Evolutionary conservation across 192 early-diverging fungal genomes (phyloP).

Genomic region (Pilobolus umbonatus): DNA sequence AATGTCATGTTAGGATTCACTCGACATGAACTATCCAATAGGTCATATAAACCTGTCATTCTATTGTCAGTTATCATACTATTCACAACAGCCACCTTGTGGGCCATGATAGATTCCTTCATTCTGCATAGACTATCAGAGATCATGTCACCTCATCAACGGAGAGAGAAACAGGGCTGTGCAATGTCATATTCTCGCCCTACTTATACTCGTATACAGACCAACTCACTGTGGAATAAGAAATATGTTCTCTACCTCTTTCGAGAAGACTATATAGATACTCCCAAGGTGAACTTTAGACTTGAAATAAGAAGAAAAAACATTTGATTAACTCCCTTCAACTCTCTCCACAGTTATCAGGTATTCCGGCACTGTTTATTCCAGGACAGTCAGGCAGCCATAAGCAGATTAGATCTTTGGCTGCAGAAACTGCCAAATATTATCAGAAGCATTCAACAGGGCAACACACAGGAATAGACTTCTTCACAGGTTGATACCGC

Average conservation of each 20-base stretch:
- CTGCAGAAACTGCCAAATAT: conserved; percentile 54
- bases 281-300: conserved; percentile 19
- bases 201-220: conserved; percentile 35
- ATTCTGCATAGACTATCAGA: not conserved
- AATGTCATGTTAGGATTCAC: not conserved
- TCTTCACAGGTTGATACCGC: conserved; percentile 44
- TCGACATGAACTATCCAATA: not conserved
- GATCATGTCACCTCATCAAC: conserved; percentile 6
- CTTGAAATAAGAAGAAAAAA: not conserved
- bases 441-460: conserved; percentile 38
- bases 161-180: conserved; percentile 44
- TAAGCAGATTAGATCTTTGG: conserved; percentile 84
- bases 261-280: conserved; percentile 54
- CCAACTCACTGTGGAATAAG: conserved; percentile 46
- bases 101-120: not conserved
- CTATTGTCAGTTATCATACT: not conserved
- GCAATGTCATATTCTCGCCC: conserved; percentile 51
- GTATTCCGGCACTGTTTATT: conserved; percentile 86
- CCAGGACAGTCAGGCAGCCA: conserved; percentile 95
- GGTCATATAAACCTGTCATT: not conserved
- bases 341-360: conserved; percentile 36
- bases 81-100: not conserved
- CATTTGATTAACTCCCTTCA: no score
- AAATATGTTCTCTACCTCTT: conserved; percentile 79
- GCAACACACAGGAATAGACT: conserved; percentile 34